Base-by-base conservation (phyloP, 495 filamentous ascomycete species). In the Usnea hakonensis region DNA sequence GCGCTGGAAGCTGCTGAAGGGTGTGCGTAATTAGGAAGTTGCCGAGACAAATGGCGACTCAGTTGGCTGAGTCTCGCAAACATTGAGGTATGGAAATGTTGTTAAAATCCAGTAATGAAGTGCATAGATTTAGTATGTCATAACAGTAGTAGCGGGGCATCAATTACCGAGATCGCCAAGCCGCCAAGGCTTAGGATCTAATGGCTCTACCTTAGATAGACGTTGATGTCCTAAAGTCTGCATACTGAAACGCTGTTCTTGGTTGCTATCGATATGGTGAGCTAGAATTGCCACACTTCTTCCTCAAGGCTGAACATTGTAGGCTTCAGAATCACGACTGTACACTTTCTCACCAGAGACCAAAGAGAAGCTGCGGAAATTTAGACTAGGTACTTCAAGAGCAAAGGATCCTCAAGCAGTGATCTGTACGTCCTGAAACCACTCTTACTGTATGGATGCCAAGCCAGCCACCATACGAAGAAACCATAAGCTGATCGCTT, bases 281-380 rank as follows among this genome's bases (percentile, higher is more conserved):
- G 36, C 32, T 11, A 14, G 8, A 17, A 2, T 2, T 61, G 4
- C 28, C 17, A 9, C 37, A 11, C 23, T 3, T n/a, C 40, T n/a
- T 38, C 7, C 19, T 2, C n/a, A 13, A 46, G 13, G n/a, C 64
- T 68, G 21, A 69, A 9, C 23, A 5, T 19, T 30, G 17, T 21
- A 70, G 68, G 40, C 67, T 57, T 94, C 91, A 67, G 93, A 97
- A 78, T 82, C 90, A 57, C 82, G 94, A 61, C 81, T 98, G 67
- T 98, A 97, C 76, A 87, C 92, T 32, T 95, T 97, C 83, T 92
- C 90, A 37, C 80, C 85, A 50, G 89, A 91, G 74, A 96, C 90
- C 32, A 90, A 85, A 74, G 86, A 89, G 67, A 84, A 88, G 71
- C 82, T 98, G 60, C 86, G 88, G 70, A 96, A 96, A 73, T 97